These are phyloP conservation scores for Apiotrichum siamense DNA, from an alignment of 1,284 basidiomycete genomes.

Conservation along the genomic window DNA sequence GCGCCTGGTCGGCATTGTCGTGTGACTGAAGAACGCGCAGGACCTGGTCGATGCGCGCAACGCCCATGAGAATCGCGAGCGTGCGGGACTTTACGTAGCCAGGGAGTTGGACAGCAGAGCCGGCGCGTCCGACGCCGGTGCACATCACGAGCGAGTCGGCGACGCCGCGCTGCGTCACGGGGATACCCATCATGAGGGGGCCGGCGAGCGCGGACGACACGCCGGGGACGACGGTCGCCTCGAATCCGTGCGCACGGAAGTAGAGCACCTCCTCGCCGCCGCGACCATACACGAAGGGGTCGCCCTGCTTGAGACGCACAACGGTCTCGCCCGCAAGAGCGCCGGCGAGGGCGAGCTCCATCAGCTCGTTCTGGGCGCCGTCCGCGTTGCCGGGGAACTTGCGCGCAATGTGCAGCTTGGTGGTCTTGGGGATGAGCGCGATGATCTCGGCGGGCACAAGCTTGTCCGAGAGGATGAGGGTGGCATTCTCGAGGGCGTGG, in stretches of 20 bases:
- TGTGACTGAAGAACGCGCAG: constrained; percentile 55
- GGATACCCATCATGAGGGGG: constrained; percentile 81
- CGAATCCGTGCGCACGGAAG: constrained; percentile 77
- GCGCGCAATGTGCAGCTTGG: constrained; percentile 68
- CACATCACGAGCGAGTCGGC: constrained; percentile 83
- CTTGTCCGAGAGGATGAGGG: constrained; percentile 90
- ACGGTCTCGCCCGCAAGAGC: constrained; percentile 75
- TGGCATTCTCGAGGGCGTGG: constrained; percentile 66
- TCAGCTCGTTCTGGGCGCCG: constrained; percentile 86
- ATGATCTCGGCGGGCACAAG: constrained; percentile 90
- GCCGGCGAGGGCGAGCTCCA: constrained; percentile 79
- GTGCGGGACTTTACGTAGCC: constrained; percentile 78
- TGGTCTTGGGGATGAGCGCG: constrained; percentile 66
- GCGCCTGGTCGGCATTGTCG: constrained; percentile 16
- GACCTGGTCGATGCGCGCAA: constrained; percentile 72
- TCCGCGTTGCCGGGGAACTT: constrained; percentile 98
- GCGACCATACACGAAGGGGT: constrained; percentile 89
- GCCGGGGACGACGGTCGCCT: constrained; percentile 79
- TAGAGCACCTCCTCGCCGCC: constrained; percentile 91
- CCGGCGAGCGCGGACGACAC: constrained; percentile 83
- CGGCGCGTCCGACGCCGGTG: constrained; percentile 85
- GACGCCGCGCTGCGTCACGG: constrained; percentile 91
- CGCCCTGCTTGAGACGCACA: constrained; percentile 93
- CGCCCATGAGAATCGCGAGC: constrained; percentile 86
- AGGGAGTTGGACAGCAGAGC: constrained; percentile 75